These are phyloP conservation scores for Aspergillus carlsbadensis DNA, from an alignment of 495 filamentous ascomycete species.

Conservation along the genomic window DNA sequence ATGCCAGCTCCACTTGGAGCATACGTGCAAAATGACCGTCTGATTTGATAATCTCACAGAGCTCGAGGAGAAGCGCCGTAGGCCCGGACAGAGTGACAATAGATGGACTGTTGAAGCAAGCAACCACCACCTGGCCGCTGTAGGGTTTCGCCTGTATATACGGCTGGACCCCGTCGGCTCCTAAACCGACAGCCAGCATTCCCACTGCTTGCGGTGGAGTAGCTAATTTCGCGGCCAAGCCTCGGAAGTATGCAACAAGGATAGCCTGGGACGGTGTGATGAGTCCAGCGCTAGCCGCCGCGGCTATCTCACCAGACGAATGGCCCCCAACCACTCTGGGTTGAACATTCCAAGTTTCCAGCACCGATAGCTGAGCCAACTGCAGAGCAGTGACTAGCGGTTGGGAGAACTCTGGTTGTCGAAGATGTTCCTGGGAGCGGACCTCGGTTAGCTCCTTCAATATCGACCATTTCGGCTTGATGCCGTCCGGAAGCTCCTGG, in stretches of 20 bases:
- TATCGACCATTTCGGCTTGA: no score
- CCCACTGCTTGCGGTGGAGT: no score
- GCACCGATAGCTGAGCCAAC: constrained; percentile 7
- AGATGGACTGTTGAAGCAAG: constrained; percentile 18
- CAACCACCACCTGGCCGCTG: constrained; percentile 25
- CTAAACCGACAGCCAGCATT: no score
- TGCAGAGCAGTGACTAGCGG: constrained; percentile 31
- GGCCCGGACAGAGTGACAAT: constrained; percentile 29
- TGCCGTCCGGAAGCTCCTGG: no score
- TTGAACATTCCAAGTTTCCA: constrained; percentile 7
- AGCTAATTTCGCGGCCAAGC: background rate
- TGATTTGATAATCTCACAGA: no score
- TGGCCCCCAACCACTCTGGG: constrained; percentile 15
- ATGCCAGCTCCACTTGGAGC: constrained; percentile 32
- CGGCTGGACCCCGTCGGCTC: constrained; percentile 24
- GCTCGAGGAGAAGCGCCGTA: constrained; percentile 31
- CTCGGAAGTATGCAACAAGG: constrained; percentile 25
- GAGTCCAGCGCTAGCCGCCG: constrained; percentile 14
- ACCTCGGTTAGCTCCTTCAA: no score
- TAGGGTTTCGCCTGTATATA: background rate
- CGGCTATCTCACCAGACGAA: constrained; percentile 23
- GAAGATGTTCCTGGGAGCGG: background rate
- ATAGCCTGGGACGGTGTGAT: constrained; percentile 20
- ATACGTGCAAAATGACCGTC: constrained; percentile 20
- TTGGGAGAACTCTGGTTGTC: constrained; percentile 21